A percentile compares a stretch with the other conserved stretches of the same genome.
phyloP scores from a whole-genome alignment of 768 basidiomycete genomes.

The Agrocybe praecox region DNA sequence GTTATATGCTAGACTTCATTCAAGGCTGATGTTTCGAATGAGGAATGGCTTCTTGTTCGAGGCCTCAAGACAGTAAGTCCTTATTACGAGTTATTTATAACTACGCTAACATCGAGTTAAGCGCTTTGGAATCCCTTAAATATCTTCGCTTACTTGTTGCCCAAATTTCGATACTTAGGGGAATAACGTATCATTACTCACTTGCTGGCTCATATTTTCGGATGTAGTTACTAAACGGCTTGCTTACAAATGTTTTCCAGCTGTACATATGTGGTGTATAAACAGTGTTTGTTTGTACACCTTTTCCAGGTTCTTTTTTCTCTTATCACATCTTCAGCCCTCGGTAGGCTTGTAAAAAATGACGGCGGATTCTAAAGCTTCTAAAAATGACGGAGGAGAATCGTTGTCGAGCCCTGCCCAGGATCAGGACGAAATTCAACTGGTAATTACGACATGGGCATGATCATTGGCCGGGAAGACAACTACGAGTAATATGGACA shows the following conservation, averaged over 20 bases:
- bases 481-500: conserved; percentile 30
- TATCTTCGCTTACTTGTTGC: not conserved
- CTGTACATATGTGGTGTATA: not conserved
- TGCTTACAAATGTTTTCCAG: not conserved
- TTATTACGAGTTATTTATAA: not conserved
- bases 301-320: conserved; percentile 4
- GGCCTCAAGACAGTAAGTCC: conserved; percentile 74
- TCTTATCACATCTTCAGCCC: not conserved
- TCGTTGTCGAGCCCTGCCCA: conserved; percentile 14
- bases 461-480: conserved; percentile 23
- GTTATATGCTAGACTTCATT: conserved; percentile 64
- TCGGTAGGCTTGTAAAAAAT: not conserved
- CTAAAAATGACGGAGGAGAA: conserved; percentile 27
- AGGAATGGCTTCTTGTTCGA: conserved; percentile 94
- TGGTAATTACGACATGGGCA: conserved; percentile 41
- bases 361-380: conserved; percentile 25
- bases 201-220: conserved; percentile 1
- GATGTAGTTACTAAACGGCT: not conserved
- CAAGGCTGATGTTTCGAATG: conserved; percentile 84
- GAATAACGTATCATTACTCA: not conserved
- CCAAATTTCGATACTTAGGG: not conserved
- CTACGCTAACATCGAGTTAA: conserved; percentile 10
- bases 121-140: conserved; percentile 36
- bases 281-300: not conserved
- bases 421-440: conserved; percentile 46